phyloP scores from a whole-genome alignment of 108 stramenopile species.

The Asterionellopsis glacialis region DNA sequence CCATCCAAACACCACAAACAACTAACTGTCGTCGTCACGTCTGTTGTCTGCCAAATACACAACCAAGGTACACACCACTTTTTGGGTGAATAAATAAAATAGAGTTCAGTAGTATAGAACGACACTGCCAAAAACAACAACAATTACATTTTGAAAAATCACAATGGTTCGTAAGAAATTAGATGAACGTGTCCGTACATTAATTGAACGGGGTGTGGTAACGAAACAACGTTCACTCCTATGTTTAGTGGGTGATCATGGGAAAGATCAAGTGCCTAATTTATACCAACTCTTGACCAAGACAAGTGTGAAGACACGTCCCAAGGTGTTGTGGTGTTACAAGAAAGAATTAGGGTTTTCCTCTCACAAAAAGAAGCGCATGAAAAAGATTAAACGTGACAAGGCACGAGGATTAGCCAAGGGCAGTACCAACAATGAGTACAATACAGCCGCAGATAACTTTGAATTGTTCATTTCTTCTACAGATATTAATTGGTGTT shows the following conservation, averaged over 20 bases:
- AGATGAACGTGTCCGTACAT: slow-evolving; percentile 91
- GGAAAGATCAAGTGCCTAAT: slow-evolving; percentile 98
- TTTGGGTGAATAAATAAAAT: too few species aligned
- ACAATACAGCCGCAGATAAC: slow-evolving; percentile 66
- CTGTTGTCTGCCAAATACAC: too few species aligned
- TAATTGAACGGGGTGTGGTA: slow-evolving; percentile 87
- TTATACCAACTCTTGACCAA: slow-evolving; percentile 89
- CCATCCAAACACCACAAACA: too few species aligned
- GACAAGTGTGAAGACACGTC: slow-evolving; percentile 74
- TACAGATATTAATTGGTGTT: slow-evolving; percentile 97
- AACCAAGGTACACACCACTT: too few species aligned
- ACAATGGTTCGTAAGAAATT: slow-evolving; percentile 96
- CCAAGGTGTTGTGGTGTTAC: slow-evolving; percentile 98
- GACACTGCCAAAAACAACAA: too few species aligned
- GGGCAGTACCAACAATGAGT: slow-evolving; percentile 12
- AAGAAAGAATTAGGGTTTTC: slow-evolving; percentile 99
- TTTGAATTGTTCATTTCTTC: slow-evolving; percentile 97
- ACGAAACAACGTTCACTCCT: slow-evolving; percentile 85
- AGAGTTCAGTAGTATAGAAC: too few species aligned
- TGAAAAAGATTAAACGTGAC: slow-evolving; percentile 94
- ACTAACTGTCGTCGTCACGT: too few species aligned
- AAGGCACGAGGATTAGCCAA: slow-evolving; percentile 73
- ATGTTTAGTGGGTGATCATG: slow-evolving; percentile 97
- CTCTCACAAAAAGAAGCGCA: slow-evolving; percentile 89
- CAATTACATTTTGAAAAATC: not conserved